These are phyloP conservation scores for Moesziomyces globuligerus DNA, from an alignment of 1,284 basidiomycete genomes.

Conservation along the genomic window DNA sequence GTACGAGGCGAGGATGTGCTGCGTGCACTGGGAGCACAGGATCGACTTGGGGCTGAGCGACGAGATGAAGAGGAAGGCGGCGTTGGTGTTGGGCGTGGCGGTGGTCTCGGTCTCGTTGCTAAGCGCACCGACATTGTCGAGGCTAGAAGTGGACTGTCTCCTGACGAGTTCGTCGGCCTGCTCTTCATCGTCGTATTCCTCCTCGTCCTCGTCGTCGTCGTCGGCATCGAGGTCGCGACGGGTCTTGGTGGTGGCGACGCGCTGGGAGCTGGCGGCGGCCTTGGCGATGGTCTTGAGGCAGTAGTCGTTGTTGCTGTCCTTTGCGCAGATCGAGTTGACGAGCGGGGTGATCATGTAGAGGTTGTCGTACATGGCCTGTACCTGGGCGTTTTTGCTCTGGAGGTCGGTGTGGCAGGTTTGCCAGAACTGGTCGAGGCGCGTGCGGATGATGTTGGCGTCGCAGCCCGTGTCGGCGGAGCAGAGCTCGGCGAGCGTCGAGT, in stretches of 20 bases:
- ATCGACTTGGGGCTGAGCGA: constrained; percentile 42
- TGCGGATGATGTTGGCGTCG: constrained; percentile 48
- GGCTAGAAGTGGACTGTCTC: constrained; percentile 14
- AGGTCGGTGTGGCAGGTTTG: constrained; percentile 50
- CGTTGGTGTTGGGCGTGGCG: constrained; percentile 40
- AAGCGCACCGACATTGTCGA: constrained; percentile 12
- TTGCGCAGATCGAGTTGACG: constrained; percentile 55
- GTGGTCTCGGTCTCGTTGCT: constrained; percentile 25
- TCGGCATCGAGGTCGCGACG: constrained; percentile 14
- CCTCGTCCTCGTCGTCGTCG: constrained; percentile 7
- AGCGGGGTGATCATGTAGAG: constrained; percentile 62
- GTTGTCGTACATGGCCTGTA: constrained; percentile 57
- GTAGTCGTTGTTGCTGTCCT: constrained; percentile 48
- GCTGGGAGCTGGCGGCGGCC: constrained; percentile 27
- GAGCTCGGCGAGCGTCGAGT: constrained; percentile 46
- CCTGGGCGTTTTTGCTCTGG: constrained; percentile 31
- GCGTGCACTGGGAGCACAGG: constrained; percentile 59
- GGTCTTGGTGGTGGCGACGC: constrained; percentile 9
- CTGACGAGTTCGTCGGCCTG: constrained; percentile 15
- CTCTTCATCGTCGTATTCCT: constrained; percentile 12
- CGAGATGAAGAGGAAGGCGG: constrained; percentile 61
- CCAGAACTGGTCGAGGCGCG: constrained; percentile 51
- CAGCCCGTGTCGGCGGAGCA: constrained; percentile 49
- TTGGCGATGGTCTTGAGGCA: constrained; percentile 53
- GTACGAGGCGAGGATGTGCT: constrained; percentile 56